Base-by-base conservation (phyloP, 1,139 yeast species). In the Zygosaccharomyces sapae region DNA sequence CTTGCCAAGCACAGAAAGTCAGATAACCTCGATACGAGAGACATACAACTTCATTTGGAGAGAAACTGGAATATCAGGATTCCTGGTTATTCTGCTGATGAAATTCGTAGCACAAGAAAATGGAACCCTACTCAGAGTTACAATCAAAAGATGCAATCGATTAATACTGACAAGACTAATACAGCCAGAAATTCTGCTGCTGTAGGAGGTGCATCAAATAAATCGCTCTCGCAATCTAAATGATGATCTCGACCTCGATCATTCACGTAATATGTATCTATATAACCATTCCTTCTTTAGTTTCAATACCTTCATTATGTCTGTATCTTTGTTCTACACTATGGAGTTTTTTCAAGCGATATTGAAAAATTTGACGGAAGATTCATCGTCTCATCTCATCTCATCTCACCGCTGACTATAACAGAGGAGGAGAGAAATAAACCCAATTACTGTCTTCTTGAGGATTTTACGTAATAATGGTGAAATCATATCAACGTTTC, bases 31-130 rank as follows among this genome's bases (percentile, higher is more conserved):
- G 97, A 90, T 59, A 87, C 86, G 13, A 81, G 83, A 59, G 98
- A 92, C 65, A 79, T 94, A 43, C 98, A 92, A 68, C 70, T 92
- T 48, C 96, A 92, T 65, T 72, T 92, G 58, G 98, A 94, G 61
- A 80, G 90, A 56, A 92, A 90, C 65, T 92, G 97, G 97, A 90
- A 90, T 65, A 87, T 92, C 51, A 78, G 95, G 56, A 79, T 92
- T 25, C 97, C 98, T 0, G 98, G 98, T 1, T 88, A 83, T 66
- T 80, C 95, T 13, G 80, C 88, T 56, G 98, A 92, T 67, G 97
- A 90, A 61, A 84, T 90, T 41, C 76, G 95, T 57, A 80, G 87
- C 52, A 83, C 88, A 19, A 75, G 96, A 56, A 85, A 86, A 65
- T 83, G 89, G 78, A 82, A 77, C 46, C 92, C 97, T 2, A 81